Base-by-base conservation (phyloP, 164 flowering plant species). In the Macadamia tetraphylla region DNA sequence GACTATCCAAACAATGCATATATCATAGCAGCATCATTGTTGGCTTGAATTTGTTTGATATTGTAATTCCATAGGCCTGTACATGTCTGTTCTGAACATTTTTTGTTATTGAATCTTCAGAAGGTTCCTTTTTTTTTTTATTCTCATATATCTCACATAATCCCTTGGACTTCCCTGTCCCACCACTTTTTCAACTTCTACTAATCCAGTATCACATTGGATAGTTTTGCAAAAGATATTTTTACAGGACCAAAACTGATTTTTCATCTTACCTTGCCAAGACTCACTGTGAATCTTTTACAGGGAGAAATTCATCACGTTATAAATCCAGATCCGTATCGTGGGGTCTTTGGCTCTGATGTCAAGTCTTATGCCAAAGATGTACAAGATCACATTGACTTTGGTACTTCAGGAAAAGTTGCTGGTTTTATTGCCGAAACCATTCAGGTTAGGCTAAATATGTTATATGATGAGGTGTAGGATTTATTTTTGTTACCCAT, bases 361-460 rank as follows among this genome's bases (percentile, higher is more conserved):
- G 87, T 83, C 23, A 70, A 60, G 53, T 62, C 32, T 40, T 94
- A 94, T 82, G 98, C 90, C 11, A 84, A 84, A 77, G 99, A 94
- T 73, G 84, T 94, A 35, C 91, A 90, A 82, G 99, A 94, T 73
- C 97, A 90, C 76, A 89, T 94, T 72, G 89, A 89, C 70, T 91
- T 71, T 82, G 98, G 99, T 5, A 90, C 90, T 67, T 82, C 96
- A 30, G 99, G 99, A 68, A 88, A 80, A 73, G 88, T 94, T 67
- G 99, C 97, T 73, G 99, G 99, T 56, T 94, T 94, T 80, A 90
- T 94, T 75, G 87, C 99, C 64, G 99, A 94, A 82, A 92, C 99
- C 65, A 86, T 94, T 75, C 99, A 94, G 97, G 99, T 88, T 63
- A 46, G 69, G 57, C 29, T 68, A 61, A n/a, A 10, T 14, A 42